Conservation (phyloP, 108 stramenopile genomes). For the Phaeodactylum tricornutum region DNA sequence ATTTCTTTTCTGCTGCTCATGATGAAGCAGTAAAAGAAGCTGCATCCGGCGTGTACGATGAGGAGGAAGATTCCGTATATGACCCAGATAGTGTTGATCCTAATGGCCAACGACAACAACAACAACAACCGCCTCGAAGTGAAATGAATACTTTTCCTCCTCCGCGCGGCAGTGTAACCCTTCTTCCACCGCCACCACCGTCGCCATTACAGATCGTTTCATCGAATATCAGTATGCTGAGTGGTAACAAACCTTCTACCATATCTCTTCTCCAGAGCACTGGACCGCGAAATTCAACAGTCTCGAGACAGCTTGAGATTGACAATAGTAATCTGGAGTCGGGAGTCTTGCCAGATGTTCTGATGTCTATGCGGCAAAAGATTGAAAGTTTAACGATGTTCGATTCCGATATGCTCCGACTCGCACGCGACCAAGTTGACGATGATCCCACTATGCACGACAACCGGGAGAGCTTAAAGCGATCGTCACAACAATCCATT, state of each 20-base stretch:
- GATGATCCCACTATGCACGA: constrained; percentile 38
- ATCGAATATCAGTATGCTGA: too few relatives aligned
- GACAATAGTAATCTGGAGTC: constrained; percentile 9
- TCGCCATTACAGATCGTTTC: too few relatives aligned
- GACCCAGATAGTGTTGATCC: not conserved
- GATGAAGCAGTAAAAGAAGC: constrained; percentile 1
- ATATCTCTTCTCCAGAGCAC: not conserved
- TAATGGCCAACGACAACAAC: not conserved
- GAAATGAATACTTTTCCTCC: not conserved
- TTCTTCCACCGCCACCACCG: not conserved
- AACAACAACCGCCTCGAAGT: not conserved
- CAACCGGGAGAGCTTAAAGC: constrained; percentile 60
- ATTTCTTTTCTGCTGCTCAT: too few relatives aligned
- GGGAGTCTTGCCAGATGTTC: constrained; percentile 60
- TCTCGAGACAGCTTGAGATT: not conserved
- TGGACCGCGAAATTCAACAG: not conserved
- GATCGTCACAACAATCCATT: constrained; percentile 71
- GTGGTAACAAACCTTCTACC: not conserved
- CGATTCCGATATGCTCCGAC: constrained; percentile 52
- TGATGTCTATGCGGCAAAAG: constrained; percentile 67
- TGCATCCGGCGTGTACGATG: not conserved
- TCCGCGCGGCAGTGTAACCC: not conserved
- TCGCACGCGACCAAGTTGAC: constrained; percentile 13
- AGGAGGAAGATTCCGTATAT: not conserved
- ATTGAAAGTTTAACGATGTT: constrained; percentile 65